Evolutionary conservation across 1,284 basidiomycete species (phyloP), one percentile per base, ranked within the genome.

Genomic region (Ustilago curta): DNA sequence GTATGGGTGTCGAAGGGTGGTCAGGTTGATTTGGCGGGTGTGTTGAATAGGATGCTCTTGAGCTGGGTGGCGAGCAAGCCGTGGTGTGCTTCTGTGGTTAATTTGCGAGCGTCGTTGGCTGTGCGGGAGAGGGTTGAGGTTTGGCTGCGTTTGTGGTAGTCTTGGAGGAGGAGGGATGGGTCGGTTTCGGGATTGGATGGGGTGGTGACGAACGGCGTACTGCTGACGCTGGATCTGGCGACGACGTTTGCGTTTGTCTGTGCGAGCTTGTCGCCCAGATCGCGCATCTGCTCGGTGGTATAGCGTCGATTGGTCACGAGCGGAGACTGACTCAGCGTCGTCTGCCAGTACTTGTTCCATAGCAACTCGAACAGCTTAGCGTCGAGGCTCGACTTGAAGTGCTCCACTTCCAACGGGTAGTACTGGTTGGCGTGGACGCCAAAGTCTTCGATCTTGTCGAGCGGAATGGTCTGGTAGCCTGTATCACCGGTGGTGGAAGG

Each of bases 301-400:
- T 97, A 97, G 59, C 91, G 91, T 44, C 93, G 91, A 80, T 97
- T 97, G 44, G 93, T 93, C 45, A 97, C 92, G 35, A 97, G 86
- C 3, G 94, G 91, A 4, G 92, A 94, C 82, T 95, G 93, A 80
- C 92, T 93, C 32, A 99, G 88, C 0, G 96, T 98, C 79, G 93
- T 95, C 19, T 96, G 93, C 96, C 96, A 99, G 82, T 99, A 99
- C 87, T 98, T 98, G 87, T 99, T 97, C 96, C 96, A 99, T 23
- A 99, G 86, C 82, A 95, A 86, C 32, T 92, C 92, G 31, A 99
- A 88, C 14, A 99, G 86, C 78, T 94, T 90, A 21, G 90, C 91
- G 82, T 99, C 96, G 47, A 95, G 86, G 40, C 89, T 90, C 19
- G 91, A 92, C 86, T 96, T 98, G 90, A 97, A 99, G 59, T 97